phyloP scores from a whole-genome alignment of 177 flowering plant species.

The Vitis hybrid region DNA sequence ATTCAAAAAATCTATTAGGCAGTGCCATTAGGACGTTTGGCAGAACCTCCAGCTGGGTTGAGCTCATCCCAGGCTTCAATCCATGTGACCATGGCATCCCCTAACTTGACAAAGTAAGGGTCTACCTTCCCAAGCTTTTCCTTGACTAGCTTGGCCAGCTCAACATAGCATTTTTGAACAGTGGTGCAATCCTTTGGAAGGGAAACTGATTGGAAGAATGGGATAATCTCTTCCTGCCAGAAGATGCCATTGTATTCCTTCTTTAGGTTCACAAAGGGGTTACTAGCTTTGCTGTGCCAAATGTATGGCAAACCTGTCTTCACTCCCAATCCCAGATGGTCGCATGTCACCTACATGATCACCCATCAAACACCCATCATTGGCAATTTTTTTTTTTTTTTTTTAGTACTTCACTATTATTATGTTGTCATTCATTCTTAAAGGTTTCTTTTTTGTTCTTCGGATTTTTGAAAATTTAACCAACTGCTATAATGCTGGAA shows the following conservation, averaged over 20 bases:
- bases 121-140: conserved; percentile 59
- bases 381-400: no score
- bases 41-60: conserved; percentile 30
- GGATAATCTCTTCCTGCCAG: conserved; percentile 84
- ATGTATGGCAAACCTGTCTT: conserved; percentile 86
- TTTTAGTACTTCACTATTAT: no score
- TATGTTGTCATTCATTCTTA: no score
- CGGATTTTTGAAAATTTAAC: no score
- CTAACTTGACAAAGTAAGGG: conserved; percentile 44
- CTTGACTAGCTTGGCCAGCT: conserved; percentile 65
- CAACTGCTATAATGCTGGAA: no score
- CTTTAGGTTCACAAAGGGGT: conserved; percentile 77
- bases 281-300: conserved; percentile 84
- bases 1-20: conserved; percentile 13
- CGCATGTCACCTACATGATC: conserved; percentile 63
- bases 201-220: conserved; percentile 59
- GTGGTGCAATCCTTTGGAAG: conserved; percentile 66
- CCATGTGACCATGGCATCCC: conserved; percentile 61
- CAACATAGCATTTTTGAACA: conserved; percentile 67
- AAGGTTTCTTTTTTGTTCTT: no score
- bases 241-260: conserved; percentile 78
- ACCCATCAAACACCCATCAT: not conserved
- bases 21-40: conserved; percentile 18
- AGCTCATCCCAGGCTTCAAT: conserved; percentile 62
- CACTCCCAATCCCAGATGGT: conserved; percentile 72